Percentiles rank a stretch among this genome's conserved stretches.
Evolutionary conservation across 2,329 filamentous ascomycete genomes (phyloP).

Genomic region (Aspergillus brasiliensis): DNA sequence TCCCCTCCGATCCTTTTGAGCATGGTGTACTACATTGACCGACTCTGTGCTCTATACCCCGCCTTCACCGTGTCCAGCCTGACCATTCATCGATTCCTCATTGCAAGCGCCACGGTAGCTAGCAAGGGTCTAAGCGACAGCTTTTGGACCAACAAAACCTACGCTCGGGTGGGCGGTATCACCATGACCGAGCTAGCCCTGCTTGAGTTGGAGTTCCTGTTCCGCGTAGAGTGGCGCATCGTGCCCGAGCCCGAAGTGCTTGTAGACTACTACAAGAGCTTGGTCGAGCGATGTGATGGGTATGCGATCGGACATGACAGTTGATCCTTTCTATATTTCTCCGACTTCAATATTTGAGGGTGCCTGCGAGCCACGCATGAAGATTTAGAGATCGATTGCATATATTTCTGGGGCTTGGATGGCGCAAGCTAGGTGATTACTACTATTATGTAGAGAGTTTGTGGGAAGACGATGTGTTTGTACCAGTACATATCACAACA

Average conservation of each 20-base stretch:
- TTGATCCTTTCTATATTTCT: neutral
- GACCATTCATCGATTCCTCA: constrained; percentile 95
- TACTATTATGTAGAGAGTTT: neutral
- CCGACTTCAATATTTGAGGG: neutral
- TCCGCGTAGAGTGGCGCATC: constrained; percentile 92
- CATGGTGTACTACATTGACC: constrained; percentile 99
- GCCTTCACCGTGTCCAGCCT: constrained; percentile 96
- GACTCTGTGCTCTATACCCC: constrained; percentile 85
- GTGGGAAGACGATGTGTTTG: constrained; percentile 8
- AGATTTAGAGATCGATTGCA: constrained; percentile 9
- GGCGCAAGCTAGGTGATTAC: neutral
- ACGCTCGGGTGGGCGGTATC: constrained; percentile 90
- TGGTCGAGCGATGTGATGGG: constrained; percentile 69
- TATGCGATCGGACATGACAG: constrained; percentile 55
- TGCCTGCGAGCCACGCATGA: neutral
- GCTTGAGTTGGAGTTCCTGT: constrained; percentile 89
- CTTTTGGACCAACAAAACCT: constrained; percentile 98
- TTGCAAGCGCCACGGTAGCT: constrained; percentile 91
- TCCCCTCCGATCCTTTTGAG: constrained; percentile 92
- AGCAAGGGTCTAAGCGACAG: constrained; percentile 94
- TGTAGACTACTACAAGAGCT: constrained; percentile 86
- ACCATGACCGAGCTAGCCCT: constrained; percentile 86
- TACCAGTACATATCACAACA: constrained; percentile 20
- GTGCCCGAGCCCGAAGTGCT: constrained; percentile 93
- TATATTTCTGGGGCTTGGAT: neutral